These are phyloP conservation scores for Penicillium tannophilum DNA, from an alignment of 495 filamentous ascomycete genomes.

Conservation along the genomic window DNA sequence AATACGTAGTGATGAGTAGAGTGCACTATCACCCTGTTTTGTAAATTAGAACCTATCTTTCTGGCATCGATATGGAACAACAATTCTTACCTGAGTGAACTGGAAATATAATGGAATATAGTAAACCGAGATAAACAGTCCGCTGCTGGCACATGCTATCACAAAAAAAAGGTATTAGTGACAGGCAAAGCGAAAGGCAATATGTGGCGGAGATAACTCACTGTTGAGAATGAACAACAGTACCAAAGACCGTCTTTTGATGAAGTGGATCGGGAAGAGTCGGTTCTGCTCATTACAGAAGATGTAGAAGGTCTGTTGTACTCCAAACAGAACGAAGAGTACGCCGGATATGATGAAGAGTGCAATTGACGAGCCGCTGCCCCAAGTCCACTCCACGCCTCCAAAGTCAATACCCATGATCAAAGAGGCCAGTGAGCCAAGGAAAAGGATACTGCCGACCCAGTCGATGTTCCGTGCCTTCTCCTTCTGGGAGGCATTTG, in stretches of 20 bases:
- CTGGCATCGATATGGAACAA: not conserved
- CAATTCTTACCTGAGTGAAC: constrained; percentile 25
- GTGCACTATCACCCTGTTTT: constrained; percentile 29
- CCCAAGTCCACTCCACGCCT: constrained; percentile 38
- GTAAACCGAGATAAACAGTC: constrained; percentile 38
- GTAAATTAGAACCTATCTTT: not conserved
- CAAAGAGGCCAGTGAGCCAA: constrained; percentile 17
- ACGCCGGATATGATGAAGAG: constrained; percentile 50
- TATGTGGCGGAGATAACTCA: not conserved
- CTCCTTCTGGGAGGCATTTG: not conserved
- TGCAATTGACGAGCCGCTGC: constrained; percentile 49
- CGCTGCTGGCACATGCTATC: constrained; percentile 24
- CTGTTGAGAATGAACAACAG: constrained; percentile 43
- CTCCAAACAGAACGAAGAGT: constrained; percentile 37
- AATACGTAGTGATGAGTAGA: constrained; percentile 41
- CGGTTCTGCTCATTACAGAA: constrained; percentile 49
- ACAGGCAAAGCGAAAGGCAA: not conserved
- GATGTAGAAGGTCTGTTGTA: constrained; percentile 7
- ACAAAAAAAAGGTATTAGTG: not conserved
- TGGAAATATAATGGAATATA: constrained; percentile 55
- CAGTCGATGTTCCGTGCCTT: constrained; percentile 15
- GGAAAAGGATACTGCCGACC: constrained; percentile 22
- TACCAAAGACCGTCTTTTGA: constrained; percentile 43
- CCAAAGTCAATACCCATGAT: constrained; percentile 32
- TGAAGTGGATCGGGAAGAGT: constrained; percentile 54